These are phyloP conservation scores for Mortierella alpina DNA, from an alignment of 192 early-diverging fungal species.

Conservation along the genomic window DNA sequence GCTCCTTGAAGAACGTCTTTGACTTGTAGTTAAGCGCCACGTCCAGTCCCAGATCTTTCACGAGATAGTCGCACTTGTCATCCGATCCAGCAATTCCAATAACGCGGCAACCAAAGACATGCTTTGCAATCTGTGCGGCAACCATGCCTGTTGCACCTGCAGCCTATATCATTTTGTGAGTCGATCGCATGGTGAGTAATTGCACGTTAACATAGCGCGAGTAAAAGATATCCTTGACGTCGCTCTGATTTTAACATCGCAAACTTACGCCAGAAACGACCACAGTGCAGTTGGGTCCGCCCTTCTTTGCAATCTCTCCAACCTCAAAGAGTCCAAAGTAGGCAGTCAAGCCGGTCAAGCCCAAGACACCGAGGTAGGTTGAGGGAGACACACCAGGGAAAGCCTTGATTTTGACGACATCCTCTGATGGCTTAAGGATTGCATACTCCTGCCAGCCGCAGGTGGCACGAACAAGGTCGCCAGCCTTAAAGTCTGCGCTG, in stretches of 20 bases:
- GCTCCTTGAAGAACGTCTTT: slow-evolving; percentile 53
- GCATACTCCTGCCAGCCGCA: slow-evolving; percentile 63
- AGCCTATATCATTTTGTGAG: slow-evolving; percentile 18
- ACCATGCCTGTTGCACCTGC: slow-evolving; percentile 62
- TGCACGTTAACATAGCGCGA: background rate
- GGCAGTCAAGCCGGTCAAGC: slow-evolving; percentile 58
- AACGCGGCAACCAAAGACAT: slow-evolving; percentile 57
- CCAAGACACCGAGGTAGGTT: slow-evolving; percentile 55
- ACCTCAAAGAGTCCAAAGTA: slow-evolving; percentile 64
- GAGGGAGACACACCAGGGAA: slow-evolving; percentile 46
- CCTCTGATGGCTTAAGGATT: slow-evolving; percentile 52
- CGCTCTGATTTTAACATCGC: too few species aligned
- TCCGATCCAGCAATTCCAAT: slow-evolving; percentile 66
- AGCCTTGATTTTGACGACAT: slow-evolving; percentile 45
- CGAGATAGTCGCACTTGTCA: slow-evolving; percentile 63
- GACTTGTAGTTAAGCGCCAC: slow-evolving; percentile 65
- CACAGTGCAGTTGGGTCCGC: slow-evolving; percentile 48
- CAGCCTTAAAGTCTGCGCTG: slow-evolving; percentile 45
- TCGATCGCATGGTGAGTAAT: background rate
- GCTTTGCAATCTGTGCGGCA: slow-evolving; percentile 59
- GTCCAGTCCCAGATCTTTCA: slow-evolving; percentile 63
- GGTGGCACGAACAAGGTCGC: slow-evolving; percentile 38
- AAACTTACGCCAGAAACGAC: slow-evolving; percentile 58
- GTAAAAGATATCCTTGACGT: background rate
- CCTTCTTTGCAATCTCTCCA: slow-evolving; percentile 37